Conservation (phyloP, 352 stramenopile genomes). For the Pythium dissotocum region DNA sequence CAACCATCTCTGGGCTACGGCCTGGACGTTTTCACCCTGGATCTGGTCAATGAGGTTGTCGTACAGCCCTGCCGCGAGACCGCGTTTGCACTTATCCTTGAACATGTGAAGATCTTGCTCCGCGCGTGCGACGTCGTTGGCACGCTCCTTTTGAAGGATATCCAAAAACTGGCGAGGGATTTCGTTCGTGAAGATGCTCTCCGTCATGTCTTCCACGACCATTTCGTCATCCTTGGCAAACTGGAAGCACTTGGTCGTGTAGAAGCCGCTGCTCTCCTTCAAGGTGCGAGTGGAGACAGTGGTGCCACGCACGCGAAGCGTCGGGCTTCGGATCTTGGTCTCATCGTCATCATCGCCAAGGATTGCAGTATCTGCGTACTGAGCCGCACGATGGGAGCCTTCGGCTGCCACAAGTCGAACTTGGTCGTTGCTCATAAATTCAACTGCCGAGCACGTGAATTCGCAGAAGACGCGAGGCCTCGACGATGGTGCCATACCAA, state of each 20-base stretch:
- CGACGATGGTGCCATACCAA: constrained; percentile 55
- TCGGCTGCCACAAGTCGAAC: constrained; percentile 61
- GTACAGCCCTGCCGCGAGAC: constrained; percentile 60
- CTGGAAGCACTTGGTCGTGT: constrained; percentile 82
- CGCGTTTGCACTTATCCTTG: constrained; percentile 65
- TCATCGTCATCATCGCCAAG: background rate
- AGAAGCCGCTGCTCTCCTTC: constrained; percentile 78
- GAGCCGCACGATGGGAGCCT: constrained; percentile 42
- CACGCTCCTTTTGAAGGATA: constrained; percentile 52
- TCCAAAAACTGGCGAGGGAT: constrained; percentile 79
- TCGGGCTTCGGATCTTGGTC: constrained; percentile 22
- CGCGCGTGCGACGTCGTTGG: constrained; percentile 52
- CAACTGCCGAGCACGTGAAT: constrained; percentile 65
- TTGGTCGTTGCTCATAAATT: constrained; percentile 57
- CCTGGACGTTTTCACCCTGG: constrained; percentile 75
- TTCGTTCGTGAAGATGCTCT: constrained; percentile 82
- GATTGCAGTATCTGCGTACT: constrained; percentile 28
- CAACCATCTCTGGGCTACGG: constrained; percentile 69
- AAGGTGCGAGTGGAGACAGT: constrained; percentile 70
- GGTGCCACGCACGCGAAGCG: constrained; percentile 69
- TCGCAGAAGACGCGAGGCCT: constrained; percentile 78
- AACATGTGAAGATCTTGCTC: constrained; percentile 53
- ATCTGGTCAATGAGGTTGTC: constrained; percentile 89
- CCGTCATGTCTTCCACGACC: constrained; percentile 81
- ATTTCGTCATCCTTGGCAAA: constrained; percentile 71